Evolutionary conservation across 176 grass and related monocot genomes (phyloP).

Genomic region (Tuctoria greenei): DNA sequence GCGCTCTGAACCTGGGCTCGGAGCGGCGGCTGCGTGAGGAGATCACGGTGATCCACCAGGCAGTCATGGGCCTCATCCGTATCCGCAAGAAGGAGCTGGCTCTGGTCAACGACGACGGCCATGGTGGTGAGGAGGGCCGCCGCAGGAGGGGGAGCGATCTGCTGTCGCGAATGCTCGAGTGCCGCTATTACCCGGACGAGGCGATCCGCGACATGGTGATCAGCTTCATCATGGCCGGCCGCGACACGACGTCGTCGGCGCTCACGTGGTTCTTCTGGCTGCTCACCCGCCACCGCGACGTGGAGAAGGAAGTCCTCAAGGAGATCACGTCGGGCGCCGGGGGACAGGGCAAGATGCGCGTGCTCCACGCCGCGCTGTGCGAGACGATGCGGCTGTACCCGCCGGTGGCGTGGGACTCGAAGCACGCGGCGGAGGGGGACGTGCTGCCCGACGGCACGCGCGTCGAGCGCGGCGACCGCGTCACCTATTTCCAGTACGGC

Average conservation of each 20-base stretch:
- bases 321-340: constrained; percentile 38
- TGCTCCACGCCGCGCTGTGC: constrained; percentile 73
- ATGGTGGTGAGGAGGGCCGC: constrained; percentile 51
- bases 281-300: constrained; percentile 48
- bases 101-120: constrained; percentile 44
- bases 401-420: constrained; percentile 77
- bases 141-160: constrained; percentile 74
- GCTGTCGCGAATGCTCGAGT: constrained; percentile 73
- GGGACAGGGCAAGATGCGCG: constrained; percentile 42
- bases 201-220: constrained; percentile 87
- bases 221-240: constrained; percentile 83
- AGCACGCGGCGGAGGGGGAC: constrained; percentile 54
- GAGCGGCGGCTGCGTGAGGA: constrained; percentile 59
- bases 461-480: constrained; percentile 50
- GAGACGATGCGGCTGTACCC: constrained; percentile 91
- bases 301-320: constrained; percentile 41
- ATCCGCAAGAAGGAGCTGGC: constrained; percentile 49
- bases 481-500: constrained; percentile 85
- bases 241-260: constrained; percentile 84
- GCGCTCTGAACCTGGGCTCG: constrained; percentile 51
- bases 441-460: constrained; percentile 77
- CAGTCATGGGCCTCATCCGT: constrained; percentile 56
- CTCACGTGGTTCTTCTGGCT: constrained; percentile 97
- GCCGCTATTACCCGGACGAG: constrained; percentile 59
- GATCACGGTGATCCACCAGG: constrained; percentile 53